Percentiles rank a stretch among this genome's conserved stretches.
Conservation (phyloP, 2,329 filamentous ascomycete species). For the Exutisphaerella laricina region DNA sequence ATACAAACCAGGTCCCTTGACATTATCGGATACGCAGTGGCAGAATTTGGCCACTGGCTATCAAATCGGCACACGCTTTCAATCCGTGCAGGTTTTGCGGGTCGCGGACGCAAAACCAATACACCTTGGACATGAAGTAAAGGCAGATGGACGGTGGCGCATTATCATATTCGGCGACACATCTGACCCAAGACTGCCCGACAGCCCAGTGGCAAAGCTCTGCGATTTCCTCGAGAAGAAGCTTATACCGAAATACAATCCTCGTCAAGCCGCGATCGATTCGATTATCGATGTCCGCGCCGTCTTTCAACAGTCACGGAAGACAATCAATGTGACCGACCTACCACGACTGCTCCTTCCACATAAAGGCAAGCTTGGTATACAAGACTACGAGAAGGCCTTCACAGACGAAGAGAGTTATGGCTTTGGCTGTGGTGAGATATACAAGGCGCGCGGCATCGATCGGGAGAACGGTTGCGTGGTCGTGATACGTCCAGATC, state of each 20-base stretch:
- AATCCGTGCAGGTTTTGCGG: constrained; percentile 29
- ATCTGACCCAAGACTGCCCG: constrained; percentile 14
- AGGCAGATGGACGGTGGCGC: constrained; percentile 32
- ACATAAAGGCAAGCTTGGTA: constrained; percentile 34
- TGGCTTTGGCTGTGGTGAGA: constrained; percentile 34
- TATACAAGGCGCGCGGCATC: constrained; percentile 56
- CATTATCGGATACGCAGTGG: constrained; percentile 17
- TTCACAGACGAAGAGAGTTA: constrained; percentile 44
- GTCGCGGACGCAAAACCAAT: constrained; percentile 33
- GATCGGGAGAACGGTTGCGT: constrained; percentile 51
- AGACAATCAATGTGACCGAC: constrained; percentile 31
- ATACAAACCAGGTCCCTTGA: constrained; percentile 27
- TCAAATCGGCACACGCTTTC: constrained; percentile 31
- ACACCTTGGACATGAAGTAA: constrained; percentile 31
- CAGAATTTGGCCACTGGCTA: constrained; percentile 31
- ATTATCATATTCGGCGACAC: constrained; percentile 30
- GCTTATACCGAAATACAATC: constrained; percentile 36
- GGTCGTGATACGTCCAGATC: constrained; percentile 60
- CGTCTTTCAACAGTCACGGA: constrained; percentile 28
- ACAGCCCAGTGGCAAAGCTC: constrained; percentile 20
- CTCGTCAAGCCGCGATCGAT: constrained; percentile 36
- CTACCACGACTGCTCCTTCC: constrained; percentile 43
- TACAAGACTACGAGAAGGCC: constrained; percentile 38
- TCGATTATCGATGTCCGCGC: constrained; percentile 51
- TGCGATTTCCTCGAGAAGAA: constrained; percentile 21